These are phyloP conservation scores for Aspergillus cristatus DNA, from an alignment of 495 filamentous ascomycete species.

Conservation along the genomic window DNA sequence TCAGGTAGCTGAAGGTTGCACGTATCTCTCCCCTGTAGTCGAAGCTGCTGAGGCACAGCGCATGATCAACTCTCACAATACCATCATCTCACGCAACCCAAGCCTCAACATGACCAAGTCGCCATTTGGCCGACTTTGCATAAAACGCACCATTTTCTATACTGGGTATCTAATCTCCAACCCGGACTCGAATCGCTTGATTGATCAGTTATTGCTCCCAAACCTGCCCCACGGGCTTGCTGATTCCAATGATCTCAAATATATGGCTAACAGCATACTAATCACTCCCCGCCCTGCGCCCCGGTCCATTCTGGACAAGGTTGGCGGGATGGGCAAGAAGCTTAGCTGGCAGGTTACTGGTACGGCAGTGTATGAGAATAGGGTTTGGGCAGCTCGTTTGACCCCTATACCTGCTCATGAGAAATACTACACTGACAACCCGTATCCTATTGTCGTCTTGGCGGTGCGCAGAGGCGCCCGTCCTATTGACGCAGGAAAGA, in stretches of 20 bases:
- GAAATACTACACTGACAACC: constrained; percentile 64
- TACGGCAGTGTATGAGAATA: constrained; percentile 62
- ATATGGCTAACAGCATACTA: constrained; percentile 82
- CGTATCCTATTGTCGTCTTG: constrained; percentile 63
- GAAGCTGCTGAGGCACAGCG: constrained; percentile 82
- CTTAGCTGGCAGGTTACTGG: constrained; percentile 76
- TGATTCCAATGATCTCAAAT: constrained; percentile 60
- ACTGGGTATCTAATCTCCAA: constrained; percentile 83
- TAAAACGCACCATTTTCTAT: constrained; percentile 84
- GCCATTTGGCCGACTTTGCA: constrained; percentile 42
- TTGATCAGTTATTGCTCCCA: constrained; percentile 55
- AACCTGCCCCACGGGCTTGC: constrained; percentile 29
- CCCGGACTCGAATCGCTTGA: constrained; percentile 58
- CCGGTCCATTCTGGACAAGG: constrained; percentile 59
- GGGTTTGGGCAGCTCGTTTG: constrained; percentile 77
- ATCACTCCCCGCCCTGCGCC: constrained; percentile 70
- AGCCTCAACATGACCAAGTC: constrained; percentile 23
- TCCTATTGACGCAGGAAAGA: constrained; percentile 71
- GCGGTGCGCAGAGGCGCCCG: constrained; percentile 61
- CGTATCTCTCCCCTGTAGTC: constrained; percentile 67
- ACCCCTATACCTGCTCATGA: constrained; percentile 57
- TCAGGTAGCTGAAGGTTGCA: constrained; percentile 69
- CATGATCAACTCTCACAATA: constrained; percentile 82
- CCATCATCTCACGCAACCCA: constrained; percentile 30
- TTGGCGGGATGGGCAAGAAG: constrained; percentile 76